phyloP scores from a whole-genome alignment of 371 early-diverging fungal genomes.

The Syncephalastrum monosporum region DNA sequence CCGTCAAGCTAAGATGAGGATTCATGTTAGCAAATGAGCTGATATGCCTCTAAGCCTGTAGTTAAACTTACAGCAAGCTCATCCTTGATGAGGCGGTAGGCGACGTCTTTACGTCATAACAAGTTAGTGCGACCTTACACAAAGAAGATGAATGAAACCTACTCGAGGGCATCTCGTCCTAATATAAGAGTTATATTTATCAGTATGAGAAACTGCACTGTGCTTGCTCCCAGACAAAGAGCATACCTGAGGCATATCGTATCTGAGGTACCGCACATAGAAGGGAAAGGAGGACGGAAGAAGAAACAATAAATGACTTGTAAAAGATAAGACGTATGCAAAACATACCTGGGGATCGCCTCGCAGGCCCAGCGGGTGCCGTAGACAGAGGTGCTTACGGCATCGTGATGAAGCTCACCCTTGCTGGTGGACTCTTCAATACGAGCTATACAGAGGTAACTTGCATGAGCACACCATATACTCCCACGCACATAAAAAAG shows the following conservation, averaged over 20 bases:
- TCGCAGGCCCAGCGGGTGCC: conserved; percentile 44
- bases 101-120: conserved; percentile 27
- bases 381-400: conserved; percentile 36
- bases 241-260: conserved; percentile 42
- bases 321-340: not conserved
- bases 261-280: conserved; percentile 15
- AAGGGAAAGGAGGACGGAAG: not conserved
- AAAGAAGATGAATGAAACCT: conserved; percentile 5
- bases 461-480: not conserved
- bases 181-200: conserved; percentile 2
- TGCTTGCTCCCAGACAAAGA: not conserved
- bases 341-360: conserved; percentile 41
- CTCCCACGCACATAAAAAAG: not conserved
- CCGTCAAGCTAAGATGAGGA: conserved; percentile 54
- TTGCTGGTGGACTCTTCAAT: conserved; percentile 19
- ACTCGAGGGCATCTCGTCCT: conserved; percentile 51
- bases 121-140: not conserved
- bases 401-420: conserved; percentile 19
- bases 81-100: conserved; percentile 45
- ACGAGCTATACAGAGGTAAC: conserved; percentile 19
- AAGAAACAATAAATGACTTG: not conserved
- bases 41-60: not conserved
- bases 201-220: not conserved
- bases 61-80: conserved; percentile 37
- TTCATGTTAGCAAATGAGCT: not conserved